Evolutionary conservation across 2,329 filamentous ascomycete species (phyloP).

Genomic region (Calonectria leucothoes): DNA sequence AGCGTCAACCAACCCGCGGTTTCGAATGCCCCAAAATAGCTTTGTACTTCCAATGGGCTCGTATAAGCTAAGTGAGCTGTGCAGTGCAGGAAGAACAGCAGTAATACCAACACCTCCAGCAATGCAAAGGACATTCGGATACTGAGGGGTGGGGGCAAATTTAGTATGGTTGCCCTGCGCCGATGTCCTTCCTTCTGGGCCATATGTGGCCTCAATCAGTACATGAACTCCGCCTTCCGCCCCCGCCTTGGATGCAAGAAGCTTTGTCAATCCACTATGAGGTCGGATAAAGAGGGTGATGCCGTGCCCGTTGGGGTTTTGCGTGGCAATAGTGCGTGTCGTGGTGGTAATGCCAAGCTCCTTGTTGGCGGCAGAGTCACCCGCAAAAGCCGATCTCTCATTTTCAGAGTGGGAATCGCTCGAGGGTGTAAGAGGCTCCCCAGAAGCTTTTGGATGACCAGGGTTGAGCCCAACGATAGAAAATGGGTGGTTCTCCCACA

Average conservation of each 20-base stretch:
- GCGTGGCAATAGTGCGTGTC: neutral
- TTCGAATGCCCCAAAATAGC: conserved; percentile 45
- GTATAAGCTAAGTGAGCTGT: conserved; percentile 33
- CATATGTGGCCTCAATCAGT: conserved; percentile 45
- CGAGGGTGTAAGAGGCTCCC: neutral
- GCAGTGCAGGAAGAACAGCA: conserved; percentile 41
- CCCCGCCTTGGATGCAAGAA: conserved; percentile 31
- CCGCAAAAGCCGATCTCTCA: neutral
- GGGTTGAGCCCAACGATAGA: conserved; percentile 40
- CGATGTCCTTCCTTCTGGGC: conserved; percentile 35
- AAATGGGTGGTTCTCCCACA: conserved; percentile 50
- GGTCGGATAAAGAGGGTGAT: conserved; percentile 43
- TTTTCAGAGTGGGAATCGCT: conserved; percentile 27
- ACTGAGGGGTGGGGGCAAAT: conserved; percentile 34
- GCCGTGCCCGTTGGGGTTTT: conserved; percentile 23
- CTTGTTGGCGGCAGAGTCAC: conserved; percentile 20
- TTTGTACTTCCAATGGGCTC: conserved; percentile 39
- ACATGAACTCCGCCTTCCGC: conserved; percentile 35
- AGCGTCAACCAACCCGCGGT: conserved; percentile 37
- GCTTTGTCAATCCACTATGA: conserved; percentile 39
- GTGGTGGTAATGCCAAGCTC: conserved; percentile 24
- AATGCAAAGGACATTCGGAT: conserved; percentile 43
- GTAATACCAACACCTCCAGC: conserved; percentile 48
- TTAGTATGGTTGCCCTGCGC: conserved; percentile 31
- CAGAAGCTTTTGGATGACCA: neutral